Evolutionary conservation across 1,284 basidiomycete genomes (phyloP), one percentile per base, ranked within the genome.

Genomic region (Irpex sp.): DNA sequence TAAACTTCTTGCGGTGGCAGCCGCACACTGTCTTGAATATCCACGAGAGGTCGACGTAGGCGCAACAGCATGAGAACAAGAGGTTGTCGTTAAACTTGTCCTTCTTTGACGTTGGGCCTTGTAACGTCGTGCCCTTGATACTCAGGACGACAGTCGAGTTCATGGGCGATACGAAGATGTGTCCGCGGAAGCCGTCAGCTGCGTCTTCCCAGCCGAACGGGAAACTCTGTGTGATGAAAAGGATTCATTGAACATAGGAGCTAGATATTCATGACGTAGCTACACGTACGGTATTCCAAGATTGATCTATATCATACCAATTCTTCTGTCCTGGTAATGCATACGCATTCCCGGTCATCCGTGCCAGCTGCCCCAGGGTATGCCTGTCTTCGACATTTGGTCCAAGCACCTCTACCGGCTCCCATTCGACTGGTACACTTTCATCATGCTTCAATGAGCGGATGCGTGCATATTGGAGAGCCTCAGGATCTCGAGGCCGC

Each of bases 61-160:
- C 97, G 71, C 97, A 99, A 75, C 97, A 99, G 79, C 97, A 99
- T 0, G 95, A 98, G 77, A 98, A 98, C 21, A 98, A 78, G 67
- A 97, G 78, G 71, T 99, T 99, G 77, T 99, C 97, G 72, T 99
- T 99, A 71, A 90, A 89, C 79, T 97, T 98, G 79, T 99, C 97
- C 72, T 93, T 90, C 75, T 89, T 92, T 65, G 91, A 92, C 1
- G 94, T 93, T 21, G 94, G 92, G 1, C 95, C 95, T 19, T 64
- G 88, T 9, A 78, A 65, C 6, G 92, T 95, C 0, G 97, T 99
- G 36, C 97, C 97, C 75, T 99, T 99, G 77, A 99, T 93, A 31
- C 95, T 88, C 9, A 99, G 82, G 11, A 99, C 83, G 60, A 96
- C 83, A 0, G 93, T 97, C 5, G 86, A 80, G 71, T 97, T 95